Base-by-base conservation (phyloP, 441 rosid genomes). In the Pelargonium myrrhifolium region DNA sequence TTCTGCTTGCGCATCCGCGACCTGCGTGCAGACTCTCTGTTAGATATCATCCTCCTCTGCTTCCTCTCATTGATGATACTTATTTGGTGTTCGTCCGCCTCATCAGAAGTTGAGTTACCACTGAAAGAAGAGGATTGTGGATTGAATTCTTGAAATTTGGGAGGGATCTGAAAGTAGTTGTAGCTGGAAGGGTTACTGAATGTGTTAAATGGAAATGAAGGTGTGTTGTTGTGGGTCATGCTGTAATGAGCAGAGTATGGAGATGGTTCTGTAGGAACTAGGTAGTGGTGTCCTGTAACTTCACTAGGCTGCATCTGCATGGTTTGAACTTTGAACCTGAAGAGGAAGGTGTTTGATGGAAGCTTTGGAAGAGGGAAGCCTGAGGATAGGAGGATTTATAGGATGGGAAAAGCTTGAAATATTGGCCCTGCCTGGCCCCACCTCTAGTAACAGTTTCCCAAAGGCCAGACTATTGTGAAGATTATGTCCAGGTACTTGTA, bases 31-130 rank as follows among this genome's bases (percentile, higher is more conserved):
- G 93, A 85, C 75, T 87, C 93, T 76, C 93, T 71, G 71, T 87
- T 87, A 3, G 93, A 87, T 62, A 85, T 83, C 90, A 87, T 87
- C 70, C 90, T 79, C 67, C 93, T 77, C 68, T 82, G 84, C 76
- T 77, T 86, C 83, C 93, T 82, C 78, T 88, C 93, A 17, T 88
- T 83, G 26, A 93, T 85, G 74, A 82, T 69, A 42, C 17, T 47
- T n/a, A 77, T 70, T 64, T 89, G 96, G 15, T 77, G 58, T 40
- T 84, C 85, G 56, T 87, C 92, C 22, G 88, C 87, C 64, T 90
- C 98, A 45, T 90, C 92, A 2, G 92, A 89, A 67, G 96, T 81
- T 35, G 96, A 85, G 77, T 85, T 84, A 82, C 83, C 88, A 86
- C 90, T 77, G 24, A 77, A 70, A 67, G 79, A 61, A 2, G 82